Evolutionary conservation across 176 grass and related monocot species (phyloP), one percentile per base, ranked within the genome.

Genomic region (Cocos nucifera): DNA sequence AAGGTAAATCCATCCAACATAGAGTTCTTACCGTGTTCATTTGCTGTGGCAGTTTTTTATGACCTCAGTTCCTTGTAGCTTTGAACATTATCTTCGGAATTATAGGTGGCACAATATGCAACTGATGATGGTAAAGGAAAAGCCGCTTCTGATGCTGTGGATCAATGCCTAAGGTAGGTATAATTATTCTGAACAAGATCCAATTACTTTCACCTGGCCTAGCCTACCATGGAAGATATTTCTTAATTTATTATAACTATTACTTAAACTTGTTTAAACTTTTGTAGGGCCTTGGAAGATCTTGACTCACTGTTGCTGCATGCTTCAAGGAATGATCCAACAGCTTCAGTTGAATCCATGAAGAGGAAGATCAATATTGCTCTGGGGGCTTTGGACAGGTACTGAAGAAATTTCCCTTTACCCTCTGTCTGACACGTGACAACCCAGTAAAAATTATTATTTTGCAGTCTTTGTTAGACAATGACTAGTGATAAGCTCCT

Each of bases 81-180:
- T 44, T 48, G 61, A 15, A 29, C 22, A 49, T 75, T 21, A 66
- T 60, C 25, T 51, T 60, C 14, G 50, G 17, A 73, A 69, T 83
- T 88, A 60, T 71, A 96, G 86, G 83, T 96, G 69, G 91, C 91
- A 39, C 91, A 96, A 39, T 96, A 96, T 85, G 86, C 91, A 71
- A 73, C 78, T 24, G 77, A 67, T 58, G 74, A 65, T 51, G 91
- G 91, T 55, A 80, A 96, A 65, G 91, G 91, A 49, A 87, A 96
- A 74, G 75, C 59, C 63, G 91, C 91, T 54, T 72, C 83, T 20
- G 86, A 90, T 58, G 86, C 92, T n/a, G 86, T 96, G 12, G 86
- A 90, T 5, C 71, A 90, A 77, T 96, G 91, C 61, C 65, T 96
- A 75, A 77, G 86, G 91, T 96, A 27, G 26, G 12, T 59, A 21